Conservation (phyloP, 179 eudicot genomes). For the Actinidia chinensis region DNA sequence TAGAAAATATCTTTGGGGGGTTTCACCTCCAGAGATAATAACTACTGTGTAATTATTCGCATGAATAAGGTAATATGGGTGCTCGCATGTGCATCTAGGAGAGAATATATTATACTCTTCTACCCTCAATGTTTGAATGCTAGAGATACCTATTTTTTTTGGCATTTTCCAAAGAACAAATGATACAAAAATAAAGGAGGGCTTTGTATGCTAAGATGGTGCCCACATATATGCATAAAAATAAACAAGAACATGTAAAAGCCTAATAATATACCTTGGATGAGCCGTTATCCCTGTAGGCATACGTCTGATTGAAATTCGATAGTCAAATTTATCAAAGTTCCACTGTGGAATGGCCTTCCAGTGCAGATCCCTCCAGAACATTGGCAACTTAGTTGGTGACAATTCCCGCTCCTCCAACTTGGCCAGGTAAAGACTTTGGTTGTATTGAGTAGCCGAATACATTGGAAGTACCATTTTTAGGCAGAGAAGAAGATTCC, state of each 20-base stretch:
- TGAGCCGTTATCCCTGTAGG: slow-evolving; percentile 46
- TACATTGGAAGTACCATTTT: slow-evolving; percentile 36
- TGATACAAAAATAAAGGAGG: not conserved
- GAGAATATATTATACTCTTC: not conserved
- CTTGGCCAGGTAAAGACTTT: slow-evolving; percentile 35
- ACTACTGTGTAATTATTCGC: not conserved
- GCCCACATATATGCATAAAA: not conserved
- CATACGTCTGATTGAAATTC: slow-evolving; percentile 52
- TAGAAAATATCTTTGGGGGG: not conserved
- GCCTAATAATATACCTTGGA: slow-evolving; percentile 57
- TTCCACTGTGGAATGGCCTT: slow-evolving; percentile 64
- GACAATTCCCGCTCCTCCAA: slow-evolving; percentile 42
- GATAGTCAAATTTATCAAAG: slow-evolving; percentile 63
- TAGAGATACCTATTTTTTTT: not conserved
- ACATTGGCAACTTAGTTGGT: slow-evolving; percentile 41
- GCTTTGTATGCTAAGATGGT: not conserved
- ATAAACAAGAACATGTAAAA: not conserved
- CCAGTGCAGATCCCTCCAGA: slow-evolving; percentile 67
- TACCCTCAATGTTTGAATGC: slow-evolving; percentile 10
- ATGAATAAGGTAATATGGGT: not conserved
- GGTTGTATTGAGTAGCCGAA: slow-evolving; percentile 33
- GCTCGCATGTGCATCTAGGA: not conserved
- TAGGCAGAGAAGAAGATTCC: slow-evolving; percentile 42
- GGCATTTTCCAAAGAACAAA: not conserved
- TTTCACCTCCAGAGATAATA: slow-evolving; percentile 1